phyloP scores from a whole-genome alignment of 164 flowering plant genomes.

The Stephania yunnanensis region DNA sequence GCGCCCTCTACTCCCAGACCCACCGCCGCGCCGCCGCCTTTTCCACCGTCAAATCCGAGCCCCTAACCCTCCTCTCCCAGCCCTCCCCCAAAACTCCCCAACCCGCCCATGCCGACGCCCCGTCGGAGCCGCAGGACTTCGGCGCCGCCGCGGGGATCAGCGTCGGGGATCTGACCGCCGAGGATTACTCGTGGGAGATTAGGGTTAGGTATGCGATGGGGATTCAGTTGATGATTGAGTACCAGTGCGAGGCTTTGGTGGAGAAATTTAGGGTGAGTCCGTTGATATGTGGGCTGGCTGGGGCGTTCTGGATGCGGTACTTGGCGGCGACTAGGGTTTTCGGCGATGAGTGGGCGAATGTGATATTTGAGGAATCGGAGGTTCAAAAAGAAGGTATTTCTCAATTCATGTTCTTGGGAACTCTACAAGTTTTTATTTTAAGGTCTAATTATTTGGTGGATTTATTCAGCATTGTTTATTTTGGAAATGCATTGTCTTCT shows the following conservation, averaged over 20 bases:
- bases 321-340: conserved; percentile 48
- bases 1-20: conserved; percentile 30
- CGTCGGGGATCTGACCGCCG: conserved; percentile 9
- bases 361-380: conserved; percentile 49
- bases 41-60: conserved; percentile 25
- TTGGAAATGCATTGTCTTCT: no score
- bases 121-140: conserved; percentile 47
- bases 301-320: conserved; percentile 61
- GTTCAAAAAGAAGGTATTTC: conserved; percentile 25
- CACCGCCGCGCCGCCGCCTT: conserved; percentile 17
- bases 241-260: conserved; percentile 70
- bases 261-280: conserved; percentile 54
- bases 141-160: conserved; percentile 6
- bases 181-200: conserved; percentile 37
- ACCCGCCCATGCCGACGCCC: conserved; percentile 8
- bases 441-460: no score
- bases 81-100: conserved; percentile 19
- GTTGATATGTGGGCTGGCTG: conserved; percentile 52
- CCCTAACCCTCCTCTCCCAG: conserved; percentile 13
- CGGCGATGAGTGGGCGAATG: conserved; percentile 58
- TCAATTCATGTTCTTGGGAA: no score
- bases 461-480: no score
- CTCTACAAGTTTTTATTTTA: no score
- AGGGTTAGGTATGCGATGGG: conserved; percentile 69
- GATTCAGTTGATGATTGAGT: conserved; percentile 63